A percentile compares a stretch with the other conserved stretches of the same genome.
Evolutionary conservation across 208 protist genomes (phyloP).

Genomic region (Lotmaria passim): DNA sequence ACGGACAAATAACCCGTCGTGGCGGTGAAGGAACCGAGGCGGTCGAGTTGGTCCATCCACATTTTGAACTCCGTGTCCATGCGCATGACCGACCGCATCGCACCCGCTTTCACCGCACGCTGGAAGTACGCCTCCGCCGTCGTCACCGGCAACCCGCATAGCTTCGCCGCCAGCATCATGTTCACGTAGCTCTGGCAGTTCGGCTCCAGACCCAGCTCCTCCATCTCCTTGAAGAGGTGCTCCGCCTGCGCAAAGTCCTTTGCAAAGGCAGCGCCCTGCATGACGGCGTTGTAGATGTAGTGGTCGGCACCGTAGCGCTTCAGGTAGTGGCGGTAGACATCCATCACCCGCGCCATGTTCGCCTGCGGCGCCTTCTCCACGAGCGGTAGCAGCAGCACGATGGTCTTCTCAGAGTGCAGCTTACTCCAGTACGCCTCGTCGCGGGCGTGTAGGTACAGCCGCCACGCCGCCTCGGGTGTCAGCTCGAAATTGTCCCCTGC

Average conservation of each 20-base stretch:
- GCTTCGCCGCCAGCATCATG: conserved; percentile 88
- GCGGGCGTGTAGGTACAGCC: conserved; percentile 64
- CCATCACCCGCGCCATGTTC: conserved; percentile 74
- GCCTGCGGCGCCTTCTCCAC: conserved; percentile 71
- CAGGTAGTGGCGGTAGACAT: conserved; percentile 87
- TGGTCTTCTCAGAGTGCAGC: conserved; percentile 84
- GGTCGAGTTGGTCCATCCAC: conserved; percentile 92
- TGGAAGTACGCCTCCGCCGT: conserved; percentile 77
- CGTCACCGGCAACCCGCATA: conserved; percentile 60
- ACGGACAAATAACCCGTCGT: conserved; percentile 71
- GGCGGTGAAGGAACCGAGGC: conserved; percentile 87
- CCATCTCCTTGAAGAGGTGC: conserved; percentile 78
- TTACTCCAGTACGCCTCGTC: conserved; percentile 81
- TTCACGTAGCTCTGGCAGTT: conserved; percentile 92
- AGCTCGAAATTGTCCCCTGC: conserved; percentile 92
- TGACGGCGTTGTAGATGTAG: conserved; percentile 93
- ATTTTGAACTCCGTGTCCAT: conserved; percentile 91
- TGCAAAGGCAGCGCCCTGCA: conserved; percentile 89
- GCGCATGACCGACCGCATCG: conserved; percentile 75
- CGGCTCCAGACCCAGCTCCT: conserved; percentile 66
- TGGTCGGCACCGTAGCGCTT: conserved; percentile 89
- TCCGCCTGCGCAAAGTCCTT: conserved; percentile 74
- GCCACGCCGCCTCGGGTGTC: conserved; percentile 80
- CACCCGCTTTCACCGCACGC: conserved; percentile 62
- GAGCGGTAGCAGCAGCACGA: conserved; percentile 80